Conservation (phyloP, 2,329 filamentous ascomycete species). For the Diaporthe citrichinensis region DNA sequence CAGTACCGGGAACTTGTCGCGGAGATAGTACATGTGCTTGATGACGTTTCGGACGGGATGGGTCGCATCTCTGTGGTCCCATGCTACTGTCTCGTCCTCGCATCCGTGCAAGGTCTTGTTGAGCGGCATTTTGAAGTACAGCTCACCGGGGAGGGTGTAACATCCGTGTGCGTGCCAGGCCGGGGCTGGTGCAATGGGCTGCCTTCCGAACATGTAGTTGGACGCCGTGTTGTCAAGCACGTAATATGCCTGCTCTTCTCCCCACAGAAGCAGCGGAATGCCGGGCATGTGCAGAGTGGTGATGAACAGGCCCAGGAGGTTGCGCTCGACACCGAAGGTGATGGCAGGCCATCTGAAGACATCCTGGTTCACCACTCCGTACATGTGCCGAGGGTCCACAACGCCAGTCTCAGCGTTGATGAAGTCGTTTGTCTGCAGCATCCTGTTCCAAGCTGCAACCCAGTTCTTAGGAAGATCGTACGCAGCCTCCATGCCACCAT, state of each 20-base stretch:
- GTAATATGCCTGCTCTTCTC: conserved; percentile 77
- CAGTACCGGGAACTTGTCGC: conserved; percentile 68
- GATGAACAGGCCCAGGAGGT: conserved; percentile 69
- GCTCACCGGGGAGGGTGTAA: conserved; percentile 68
- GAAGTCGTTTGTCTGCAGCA: conserved; percentile 71
- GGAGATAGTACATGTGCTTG: conserved; percentile 73
- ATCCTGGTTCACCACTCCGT: conserved; percentile 75
- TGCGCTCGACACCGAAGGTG: conserved; percentile 68
- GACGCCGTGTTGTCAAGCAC: conserved; percentile 73
- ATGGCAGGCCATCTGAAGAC: conserved; percentile 76
- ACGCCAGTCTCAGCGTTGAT: conserved; percentile 71
- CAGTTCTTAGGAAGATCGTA: conserved; percentile 52
- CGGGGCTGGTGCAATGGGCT: conserved; percentile 71
- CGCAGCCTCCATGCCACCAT: conserved; percentile 50
- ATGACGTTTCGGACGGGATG: conserved; percentile 73
- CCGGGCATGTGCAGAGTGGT: conserved; percentile 61
- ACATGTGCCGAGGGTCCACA: conserved; percentile 76
- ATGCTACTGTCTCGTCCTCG: conserved; percentile 65
- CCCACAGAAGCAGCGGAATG: conserved; percentile 66
- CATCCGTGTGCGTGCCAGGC: conserved; percentile 78
- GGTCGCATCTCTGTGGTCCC: conserved; percentile 74
- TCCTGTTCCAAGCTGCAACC: conserved; percentile 67
- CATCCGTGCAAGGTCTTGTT: conserved; percentile 68
- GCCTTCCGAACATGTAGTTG: conserved; percentile 77
- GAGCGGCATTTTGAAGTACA: conserved; percentile 71